Base-by-base conservation (phyloP, 176 grass and related monocot genomes). In the Aegilops umbellulata region DNA sequence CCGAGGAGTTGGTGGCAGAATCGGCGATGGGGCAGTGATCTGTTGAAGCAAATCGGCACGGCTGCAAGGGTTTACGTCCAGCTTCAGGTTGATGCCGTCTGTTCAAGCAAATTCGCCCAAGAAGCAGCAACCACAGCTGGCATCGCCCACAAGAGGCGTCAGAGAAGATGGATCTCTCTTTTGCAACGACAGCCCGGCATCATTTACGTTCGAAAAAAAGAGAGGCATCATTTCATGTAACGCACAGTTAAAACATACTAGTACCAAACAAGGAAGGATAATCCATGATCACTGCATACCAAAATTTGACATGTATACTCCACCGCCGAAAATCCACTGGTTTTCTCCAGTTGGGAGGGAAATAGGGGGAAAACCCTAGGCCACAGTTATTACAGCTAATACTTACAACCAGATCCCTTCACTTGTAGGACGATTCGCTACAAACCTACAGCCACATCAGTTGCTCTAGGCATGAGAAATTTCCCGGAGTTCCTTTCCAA, bases 261-360 rank as follows among this genome's bases (percentile, higher is more conserved):
- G 6, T 38, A 46, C 15, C 65, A 81, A 81, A 77, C 4, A 35
- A 30, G n/a, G 29, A 35, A n/a, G 16, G 42, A 10, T 83, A 78
- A 36, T 69, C 34, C 30, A 84, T 20, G 25, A 46, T 60, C 19
- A 39, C 6, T 79, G 75, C 60, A 83, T 77, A 41, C 85, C 69
- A 88, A 91, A 90, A 88, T 65, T 86, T 81, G 49, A 73, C 58
- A 88, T 63, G 29, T 81, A 65, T 83, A 83, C 53, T 41, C 84
- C 72, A 49, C n/a, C 14, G 67, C n/a, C 44, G 32, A 81, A 89
- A 80, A 14, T 29, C 67, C 10, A 31, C 42, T 27, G 51, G 81
- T 14, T 23, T 32, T 69, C 44, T 64, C 38, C 30, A 84, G 26
- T 65, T 64, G 30, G 12, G 74, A 83, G 79, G 80, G 58, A 23